Base-by-base conservation (phyloP, 1,139 yeast genomes). In the Blastobotrys apis region DNA sequence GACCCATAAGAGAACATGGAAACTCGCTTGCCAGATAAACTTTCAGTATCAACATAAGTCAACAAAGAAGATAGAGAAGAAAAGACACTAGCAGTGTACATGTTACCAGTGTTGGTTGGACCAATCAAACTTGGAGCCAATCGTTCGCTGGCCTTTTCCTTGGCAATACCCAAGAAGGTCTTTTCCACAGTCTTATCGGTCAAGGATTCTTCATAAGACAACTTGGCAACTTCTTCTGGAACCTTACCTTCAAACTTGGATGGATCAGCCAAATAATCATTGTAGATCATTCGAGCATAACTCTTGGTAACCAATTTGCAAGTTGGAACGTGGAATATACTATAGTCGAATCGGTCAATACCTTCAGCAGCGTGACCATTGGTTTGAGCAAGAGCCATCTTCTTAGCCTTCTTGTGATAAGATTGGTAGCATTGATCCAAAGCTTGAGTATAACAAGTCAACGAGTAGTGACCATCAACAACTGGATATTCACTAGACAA, bases 251-350 rank as follows among this genome's bases (percentile, higher is more conserved):
- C 57, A 44, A 64, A 57, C 63, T 63, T 44, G 53, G 65, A 56
- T 59, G 94, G 81, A 67, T 85, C 74, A 51, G 81, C 73, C 60
- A 73, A 73, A 75, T 76, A 90, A 70, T 92, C 98, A 65, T 88
- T 84, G 77, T 84, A 94, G 58, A 85, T 69, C 65, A 94, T 71
- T 72, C 98, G 83, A 43, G 95, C 98, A 67, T 80, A 94, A 21
- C 95, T 85, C 73, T 94, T 94, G 61, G 82, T 73, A 51, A 92
- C 97, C 63, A 90, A 77, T 73, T 94, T 94, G 72, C 98, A 90
- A 52, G 94, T 94, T 64, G 99, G 99, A 43, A 90, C 97, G 68
- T 94, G 99, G 90, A 92, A 94, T 39, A 92, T 94, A 60, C 85
- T 83, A 75, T 84, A 94, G 69, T 88, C 97, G 64, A 94, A 94